These are phyloP conservation scores for Pelargonium fulgidum DNA, from an alignment of 441 rosid species.

Conservation along the genomic window DNA sequence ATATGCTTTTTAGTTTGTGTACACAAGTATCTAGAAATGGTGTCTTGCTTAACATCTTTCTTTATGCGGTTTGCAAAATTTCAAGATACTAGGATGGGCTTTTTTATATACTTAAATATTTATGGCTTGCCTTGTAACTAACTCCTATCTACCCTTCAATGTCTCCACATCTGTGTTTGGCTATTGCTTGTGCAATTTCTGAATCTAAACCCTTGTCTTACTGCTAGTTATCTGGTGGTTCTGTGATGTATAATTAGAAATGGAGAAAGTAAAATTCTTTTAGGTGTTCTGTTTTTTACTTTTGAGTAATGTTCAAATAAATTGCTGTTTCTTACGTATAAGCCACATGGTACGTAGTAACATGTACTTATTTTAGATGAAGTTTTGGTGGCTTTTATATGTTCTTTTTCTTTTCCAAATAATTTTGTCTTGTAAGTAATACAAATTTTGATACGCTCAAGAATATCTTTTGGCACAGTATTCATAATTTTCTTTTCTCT, in stretches of 20 bases:
- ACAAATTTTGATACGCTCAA: background rate
- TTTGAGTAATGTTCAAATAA: background rate
- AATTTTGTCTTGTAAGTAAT: background rate
- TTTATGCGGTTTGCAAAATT: background rate
- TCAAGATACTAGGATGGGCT: background rate
- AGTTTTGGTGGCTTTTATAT: background rate
- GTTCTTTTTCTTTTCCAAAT: background rate
- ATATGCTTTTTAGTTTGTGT: background rate
- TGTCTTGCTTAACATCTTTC: background rate
- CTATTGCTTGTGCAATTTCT: constrained; percentile 1
- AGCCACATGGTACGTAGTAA: background rate
- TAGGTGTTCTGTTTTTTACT: background rate
- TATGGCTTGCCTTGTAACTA: constrained; percentile 2
- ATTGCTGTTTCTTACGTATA: background rate
- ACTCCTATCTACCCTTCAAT: background rate
- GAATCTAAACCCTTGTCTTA: background rate
- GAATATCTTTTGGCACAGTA: background rate
- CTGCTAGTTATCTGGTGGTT: constrained; percentile 3
- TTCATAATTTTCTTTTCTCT: constrained; percentile 17
- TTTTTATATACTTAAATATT: background rate
- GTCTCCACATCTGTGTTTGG: background rate
- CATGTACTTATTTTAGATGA: background rate
- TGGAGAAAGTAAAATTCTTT: background rate
- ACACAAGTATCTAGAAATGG: background rate
- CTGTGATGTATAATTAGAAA: background rate